Conservation (phyloP, 179 eudicot species). For the Amaranthus tricolor region DNA sequence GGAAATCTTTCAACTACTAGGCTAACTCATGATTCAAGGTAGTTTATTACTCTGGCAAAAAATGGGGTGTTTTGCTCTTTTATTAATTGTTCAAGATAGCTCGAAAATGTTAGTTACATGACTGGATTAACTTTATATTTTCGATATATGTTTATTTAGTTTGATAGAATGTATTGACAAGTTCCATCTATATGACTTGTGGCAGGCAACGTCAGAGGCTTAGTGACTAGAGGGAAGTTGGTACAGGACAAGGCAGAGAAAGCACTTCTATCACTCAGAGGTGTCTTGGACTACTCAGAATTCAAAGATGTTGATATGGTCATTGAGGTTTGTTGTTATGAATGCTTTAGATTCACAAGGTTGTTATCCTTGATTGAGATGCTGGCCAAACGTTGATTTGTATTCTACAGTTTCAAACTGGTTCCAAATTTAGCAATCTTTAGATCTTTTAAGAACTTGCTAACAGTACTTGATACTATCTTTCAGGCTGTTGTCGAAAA, state of each 20-base stretch:
- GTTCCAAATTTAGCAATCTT: neutral
- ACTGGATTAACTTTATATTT: neutral
- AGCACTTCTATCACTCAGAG: constrained; percentile 68
- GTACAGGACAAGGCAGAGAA: constrained; percentile 64
- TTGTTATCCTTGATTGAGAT: neutral
- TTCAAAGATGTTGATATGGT: constrained; percentile 91
- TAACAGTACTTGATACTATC: constrained; percentile 21
- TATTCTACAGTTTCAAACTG: neutral
- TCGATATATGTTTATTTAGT: neutral
- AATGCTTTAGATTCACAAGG: neutral
- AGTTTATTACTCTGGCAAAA: neutral
- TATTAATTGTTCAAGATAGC: neutral
- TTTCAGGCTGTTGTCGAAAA: constrained; percentile 86
- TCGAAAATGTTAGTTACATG: neutral
- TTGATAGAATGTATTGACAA: neutral
- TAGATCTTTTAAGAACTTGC: constrained; percentile 5
- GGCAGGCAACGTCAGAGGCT: constrained; percentile 67
- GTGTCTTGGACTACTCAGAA: constrained; percentile 81
- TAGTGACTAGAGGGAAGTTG: constrained; percentile 67
- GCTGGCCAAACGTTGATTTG: neutral
- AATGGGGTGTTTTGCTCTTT: constrained; percentile 1
- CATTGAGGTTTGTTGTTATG: constrained; percentile 64
- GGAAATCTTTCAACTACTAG: too few species aligned
- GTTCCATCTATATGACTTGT: constrained; percentile 12
- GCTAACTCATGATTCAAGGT: constrained; percentile 52